Conservation (phyloP, 306 rosid genomes). For the Acacia melanoxylon region DNA sequence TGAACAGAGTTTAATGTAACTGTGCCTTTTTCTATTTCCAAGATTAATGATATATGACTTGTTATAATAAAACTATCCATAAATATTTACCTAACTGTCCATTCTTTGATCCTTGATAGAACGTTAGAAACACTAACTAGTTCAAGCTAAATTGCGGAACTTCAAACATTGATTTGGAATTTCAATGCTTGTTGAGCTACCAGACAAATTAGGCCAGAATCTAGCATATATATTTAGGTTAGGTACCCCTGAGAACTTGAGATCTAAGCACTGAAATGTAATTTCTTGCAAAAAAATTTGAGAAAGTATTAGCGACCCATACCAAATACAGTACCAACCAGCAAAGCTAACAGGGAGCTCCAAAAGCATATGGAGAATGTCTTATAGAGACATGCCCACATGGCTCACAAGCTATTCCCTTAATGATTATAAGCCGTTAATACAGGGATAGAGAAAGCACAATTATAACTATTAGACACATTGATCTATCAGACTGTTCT, state of each 20-base stretch:
- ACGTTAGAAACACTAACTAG: not conserved
- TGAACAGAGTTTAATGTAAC: not conserved
- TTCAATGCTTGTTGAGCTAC: not conserved
- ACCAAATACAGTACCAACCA: conserved; percentile 16
- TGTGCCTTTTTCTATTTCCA: not conserved
- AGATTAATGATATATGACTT: not conserved
- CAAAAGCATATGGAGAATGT: conserved; percentile 32
- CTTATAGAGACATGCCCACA: conserved; percentile 37
- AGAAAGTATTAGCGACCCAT: not conserved
- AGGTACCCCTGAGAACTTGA: conserved; percentile 7
- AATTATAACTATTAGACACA: conserved; percentile 9
- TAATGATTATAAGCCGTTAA: conserved; percentile 21
- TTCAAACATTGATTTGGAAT: not conserved
- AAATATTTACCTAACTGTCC: not conserved
- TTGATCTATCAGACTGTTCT: conserved; percentile 15
- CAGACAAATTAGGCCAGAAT: not conserved
- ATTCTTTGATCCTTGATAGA: not conserved
- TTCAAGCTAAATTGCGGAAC: not conserved
- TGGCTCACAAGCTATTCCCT: conserved; percentile 39
- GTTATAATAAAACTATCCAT: not conserved
- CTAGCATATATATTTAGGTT: conserved; percentile 1
- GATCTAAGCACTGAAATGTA: not conserved
- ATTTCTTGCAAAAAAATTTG: conserved; percentile 5
- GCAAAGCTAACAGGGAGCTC: conserved; percentile 5
- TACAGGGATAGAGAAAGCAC: conserved; percentile 25